Evolutionary conservation across 169 alveolate species (phyloP).

Genomic region (Hammondia hammondi): DNA sequence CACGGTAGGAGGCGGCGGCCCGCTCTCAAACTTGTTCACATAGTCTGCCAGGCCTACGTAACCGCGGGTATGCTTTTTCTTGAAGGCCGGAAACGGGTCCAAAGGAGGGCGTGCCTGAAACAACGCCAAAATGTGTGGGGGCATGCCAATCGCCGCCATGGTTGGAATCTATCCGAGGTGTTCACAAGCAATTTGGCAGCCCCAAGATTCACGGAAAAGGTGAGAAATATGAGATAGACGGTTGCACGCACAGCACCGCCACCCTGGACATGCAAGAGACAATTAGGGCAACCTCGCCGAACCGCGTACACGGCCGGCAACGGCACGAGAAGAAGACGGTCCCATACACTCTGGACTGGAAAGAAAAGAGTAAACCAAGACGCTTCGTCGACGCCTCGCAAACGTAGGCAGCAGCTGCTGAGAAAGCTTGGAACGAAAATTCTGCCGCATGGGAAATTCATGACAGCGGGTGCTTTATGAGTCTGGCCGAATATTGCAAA

Average conservation of each 20-base stretch:
- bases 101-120: constrained; percentile 71
- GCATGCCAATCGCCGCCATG: constrained; percentile 74
- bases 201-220: background rate
- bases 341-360: no score
- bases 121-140: constrained; percentile 70
- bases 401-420: no score
- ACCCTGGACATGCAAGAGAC: background rate
- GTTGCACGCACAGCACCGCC: no score
- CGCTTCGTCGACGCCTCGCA: no score
- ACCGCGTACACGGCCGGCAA: background rate
- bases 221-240: background rate
- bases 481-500: no score
- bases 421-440: no score
- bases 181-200: background rate
- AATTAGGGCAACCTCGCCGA: background rate
- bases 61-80: constrained; percentile 51
- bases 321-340: no score
- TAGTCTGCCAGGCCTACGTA: constrained; percentile 58
- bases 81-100: constrained; percentile 56
- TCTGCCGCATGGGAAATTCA: no score
- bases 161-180: background rate
- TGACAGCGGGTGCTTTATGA: no score
- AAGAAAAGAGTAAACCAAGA: no score
- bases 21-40: constrained; percentile 45
- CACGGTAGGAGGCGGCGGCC: constrained; percentile 60